These are phyloP conservation scores for Blastobotrys apis DNA, from an alignment of 1,139 yeast genomes.

Conservation along the genomic window DNA sequence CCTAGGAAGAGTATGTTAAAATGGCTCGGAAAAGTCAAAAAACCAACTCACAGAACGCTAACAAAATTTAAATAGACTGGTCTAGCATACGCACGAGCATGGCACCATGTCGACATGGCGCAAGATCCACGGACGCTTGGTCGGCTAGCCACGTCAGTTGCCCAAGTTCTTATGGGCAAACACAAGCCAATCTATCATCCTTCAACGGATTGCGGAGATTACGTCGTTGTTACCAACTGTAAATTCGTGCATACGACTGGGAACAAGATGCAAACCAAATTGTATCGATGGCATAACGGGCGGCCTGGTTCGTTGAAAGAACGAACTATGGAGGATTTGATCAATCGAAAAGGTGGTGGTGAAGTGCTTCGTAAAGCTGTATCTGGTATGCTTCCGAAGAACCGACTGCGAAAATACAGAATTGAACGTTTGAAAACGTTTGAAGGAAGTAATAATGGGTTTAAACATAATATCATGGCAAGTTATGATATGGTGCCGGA, in stretches of 20 bases:
- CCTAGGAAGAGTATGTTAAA: conserved; percentile 28
- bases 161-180: conserved; percentile 85
- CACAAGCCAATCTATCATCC: conserved; percentile 86
- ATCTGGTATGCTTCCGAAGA: conserved; percentile 93
- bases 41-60: background rate
- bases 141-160: conserved; percentile 84
- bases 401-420: conserved; percentile 72
- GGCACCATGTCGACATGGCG: conserved; percentile 96
- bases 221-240: conserved; percentile 94
- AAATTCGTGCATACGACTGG: conserved; percentile 77
- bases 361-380: conserved; percentile 84
- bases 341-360: conserved; percentile 75
- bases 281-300: conserved; percentile 87
- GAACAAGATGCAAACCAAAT: conserved; percentile 71
- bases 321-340: conserved; percentile 74
- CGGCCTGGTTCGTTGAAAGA: conserved; percentile 88
- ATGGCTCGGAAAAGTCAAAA: conserved; percentile 31
- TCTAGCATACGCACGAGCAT: conserved; percentile 74
- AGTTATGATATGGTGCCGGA: conserved; percentile 64
- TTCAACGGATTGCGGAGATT: conserved; percentile 84
- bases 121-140: conserved; percentile 83
- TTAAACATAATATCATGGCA: conserved; percentile 74
- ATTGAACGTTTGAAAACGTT: conserved; percentile 78
- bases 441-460: conserved; percentile 89
- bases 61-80: conserved; percentile 43